Evolutionary conservation across 257 asterid species (phyloP), one percentile per base, ranked within the genome.

Genomic region (Thymus quinquecostatus): DNA sequence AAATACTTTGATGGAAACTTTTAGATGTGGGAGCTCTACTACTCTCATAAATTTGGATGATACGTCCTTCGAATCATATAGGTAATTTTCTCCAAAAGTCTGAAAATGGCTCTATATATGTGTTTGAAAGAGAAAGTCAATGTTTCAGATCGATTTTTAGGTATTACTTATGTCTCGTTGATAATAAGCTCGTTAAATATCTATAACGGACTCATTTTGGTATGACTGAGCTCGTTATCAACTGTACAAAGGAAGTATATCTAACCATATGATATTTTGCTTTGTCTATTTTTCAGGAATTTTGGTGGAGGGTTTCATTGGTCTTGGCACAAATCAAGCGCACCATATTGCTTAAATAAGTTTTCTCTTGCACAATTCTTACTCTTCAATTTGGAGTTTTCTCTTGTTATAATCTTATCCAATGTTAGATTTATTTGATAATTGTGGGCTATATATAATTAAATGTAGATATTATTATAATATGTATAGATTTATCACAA

Each of bases 281-380:
- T 54, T 9, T 43, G 12, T 13, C 5, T 49, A 6, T 73, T 73
- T 21, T 57, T 57, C 58, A 60, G 73, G 70, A 21, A 28, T 38
- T 57, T 59, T 50, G 59, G 58, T 51, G 80, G 64, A 45, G 71
- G 21, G 68, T 60, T 33, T 54, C 13, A 54, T 27, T 41, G 53
- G 49, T 43, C 1, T 47, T 36, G 48, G 67, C 50, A 30, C 5
- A 48, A 27, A 70, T 7, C 9, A 44, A 10, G 41, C 51, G 8
- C 28, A 10, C 10, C 44, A 12, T 70, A 40, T 68, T 68, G 30
- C 12, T 11, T 76, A 63, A 56, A 65, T 76, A 70, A 76, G 80
- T 53, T 53, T 21, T 60, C 27, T 11, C 58, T 57, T 55, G 13
- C 51, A 40, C 7, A 3, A 3, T 60, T n/a, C 12, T 28, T 12